phyloP scores from a whole-genome alignment of 1,139 yeast genomes.

The Pichia sp. region DNA sequence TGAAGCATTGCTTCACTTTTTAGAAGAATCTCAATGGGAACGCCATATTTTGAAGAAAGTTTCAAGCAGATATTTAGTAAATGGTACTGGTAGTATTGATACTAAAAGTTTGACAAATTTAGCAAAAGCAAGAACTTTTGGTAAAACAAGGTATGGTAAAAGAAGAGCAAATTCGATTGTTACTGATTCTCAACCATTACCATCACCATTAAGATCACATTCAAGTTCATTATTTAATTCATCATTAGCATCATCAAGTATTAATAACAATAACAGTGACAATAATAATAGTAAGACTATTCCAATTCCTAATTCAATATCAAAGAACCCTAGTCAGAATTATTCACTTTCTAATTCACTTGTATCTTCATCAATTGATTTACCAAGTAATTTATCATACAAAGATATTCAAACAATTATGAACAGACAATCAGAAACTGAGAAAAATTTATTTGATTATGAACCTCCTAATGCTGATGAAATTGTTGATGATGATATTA shows the following conservation, averaged over 20 bases:
- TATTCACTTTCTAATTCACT: constrained; percentile 12
- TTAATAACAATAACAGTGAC: not conserved
- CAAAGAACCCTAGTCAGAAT: not conserved
- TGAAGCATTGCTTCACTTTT: constrained; percentile 54
- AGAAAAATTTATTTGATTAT: constrained; percentile 20
- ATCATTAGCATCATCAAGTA: constrained; percentile 14
- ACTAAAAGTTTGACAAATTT: constrained; percentile 14
- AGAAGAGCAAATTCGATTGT: constrained; percentile 63
- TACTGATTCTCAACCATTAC: constrained; percentile 49
- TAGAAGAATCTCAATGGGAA: constrained; percentile 46
- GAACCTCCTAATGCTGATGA: constrained; percentile 31
- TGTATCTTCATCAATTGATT: constrained; percentile 9
- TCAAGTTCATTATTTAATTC: constrained; percentile 26
- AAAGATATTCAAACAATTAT: constrained; percentile 24
- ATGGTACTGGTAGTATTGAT: constrained; percentile 15
- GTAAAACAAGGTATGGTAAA: constrained; percentile 34
- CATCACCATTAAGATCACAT: constrained; percentile 33
- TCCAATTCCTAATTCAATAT: constrained; percentile 15
- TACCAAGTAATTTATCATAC: constrained; percentile 20
- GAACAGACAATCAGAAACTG: constrained; percentile 20
- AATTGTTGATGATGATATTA: constrained; percentile 33
- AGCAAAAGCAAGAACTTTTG: constrained; percentile 17
- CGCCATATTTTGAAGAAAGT: constrained; percentile 26
- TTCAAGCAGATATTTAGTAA: constrained; percentile 21
- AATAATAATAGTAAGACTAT: not conserved